Evolutionary conservation across 805 yeast species (phyloP), one percentile per base, ranked within the genome.

Genomic region (Millerozyma acaciae): DNA sequence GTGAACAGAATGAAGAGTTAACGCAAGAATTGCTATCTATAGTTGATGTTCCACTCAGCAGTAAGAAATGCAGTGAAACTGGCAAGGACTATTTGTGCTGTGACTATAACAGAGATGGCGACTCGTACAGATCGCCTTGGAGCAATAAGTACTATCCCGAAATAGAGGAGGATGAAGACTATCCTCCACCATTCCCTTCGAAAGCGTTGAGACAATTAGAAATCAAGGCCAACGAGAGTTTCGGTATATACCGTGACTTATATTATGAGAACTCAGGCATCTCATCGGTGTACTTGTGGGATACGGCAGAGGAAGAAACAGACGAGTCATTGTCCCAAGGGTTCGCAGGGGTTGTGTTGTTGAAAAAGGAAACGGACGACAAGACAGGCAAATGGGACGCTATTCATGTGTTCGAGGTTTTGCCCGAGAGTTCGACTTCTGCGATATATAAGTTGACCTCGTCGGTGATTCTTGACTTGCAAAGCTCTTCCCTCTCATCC

Each of bases 41-140:
- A 0, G 88, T 90, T 8, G 98, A 90, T 60, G 80, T 82, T 32
- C 97, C 97, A 16, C 67, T 90, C 46, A 60, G 65, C 24, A 63
- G 75, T 26, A 51, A 63, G 29, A 61, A 62, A 22, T 82, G 88
- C 52, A 45, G 51, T 7, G 59, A 61, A 17, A 53, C 76, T 9
- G 84, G 84, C 8, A 83, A 83, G 58, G 74, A 73, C 38, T 90
- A 70, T 54, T 70, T 90, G 37, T 76, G 89, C 33, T 90, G 97
- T 61, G 98, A 90, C 57, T 90, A 90, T 57, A 90, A 90, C 60
- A 73, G 98, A 46, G 98, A 90, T 53, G 89, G 95, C 6, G 97
- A 90, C 59, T 80, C 89, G 14, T 84, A 74, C 60, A 73, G 97
- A 47, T 84, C 95, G 0, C 98, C 97, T 5, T 88, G 90, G 87